Base-by-base conservation (phyloP, 148 eudicot genomes). In the Diospyros lotus region DNA sequence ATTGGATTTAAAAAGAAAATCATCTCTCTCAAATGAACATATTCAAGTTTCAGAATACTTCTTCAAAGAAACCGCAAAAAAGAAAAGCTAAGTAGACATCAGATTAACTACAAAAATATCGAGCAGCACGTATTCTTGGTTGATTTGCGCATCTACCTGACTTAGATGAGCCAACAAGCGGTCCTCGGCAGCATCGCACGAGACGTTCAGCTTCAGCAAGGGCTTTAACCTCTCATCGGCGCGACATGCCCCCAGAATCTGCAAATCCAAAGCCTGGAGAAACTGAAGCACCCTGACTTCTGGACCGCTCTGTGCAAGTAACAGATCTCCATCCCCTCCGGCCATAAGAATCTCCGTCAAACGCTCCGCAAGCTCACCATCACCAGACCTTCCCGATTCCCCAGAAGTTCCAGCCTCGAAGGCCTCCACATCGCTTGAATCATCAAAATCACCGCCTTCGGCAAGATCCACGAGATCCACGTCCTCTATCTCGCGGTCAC, bases 191-290 rank as follows among this genome's bases (percentile, higher is more conserved):
- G 76, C 87, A 43, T 86, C 96, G 18, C 71, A 17, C 0, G 94
- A 82, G n/a, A 79, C 81, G 72, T 92, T 90, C 3, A 82, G 80
- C 89, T 87, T 92, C 46, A 95, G 75, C 87, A 95, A 73, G 44
- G 98, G 97, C 85, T 94, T 94, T 55, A 94, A 66, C 75, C 97
- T 84, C 82, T 94, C 97, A 70, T 92, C 98, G 1, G 84, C 82
- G 5, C 98, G 90, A 61, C 98, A 95, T 52, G 97, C 98, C 40
- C 98, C 98, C 80, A 90, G 82, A 6, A 85, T 92, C 68, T 95
- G 97, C 86, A 86, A 75, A 89, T 95, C 96, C 64, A 90, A 66
- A 18, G 96, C 94, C 77, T 76, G 84, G n/a, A 95, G 77, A 91
- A 91, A 95, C 81, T 81, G 89, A 60, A 90, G 12, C 64, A 87